These are phyloP conservation scores for Ceratobasidium sp. DNA, from an alignment of 1,284 basidiomycete species.

Conservation along the genomic window DNA sequence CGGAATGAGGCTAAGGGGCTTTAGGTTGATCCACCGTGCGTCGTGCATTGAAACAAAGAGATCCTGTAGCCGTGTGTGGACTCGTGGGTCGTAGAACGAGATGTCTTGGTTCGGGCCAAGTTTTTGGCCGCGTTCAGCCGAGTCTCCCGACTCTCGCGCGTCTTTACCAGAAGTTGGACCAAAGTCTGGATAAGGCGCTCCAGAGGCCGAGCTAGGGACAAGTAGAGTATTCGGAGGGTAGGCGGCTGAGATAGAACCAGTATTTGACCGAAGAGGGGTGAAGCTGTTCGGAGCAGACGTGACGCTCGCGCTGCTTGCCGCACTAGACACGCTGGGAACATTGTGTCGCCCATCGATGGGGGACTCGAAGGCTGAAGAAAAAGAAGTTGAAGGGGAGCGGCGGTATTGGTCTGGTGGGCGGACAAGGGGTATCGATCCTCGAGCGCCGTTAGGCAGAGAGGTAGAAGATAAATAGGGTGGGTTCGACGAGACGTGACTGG, in stretches of 20 bases:
- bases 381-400: constrained; percentile 40
- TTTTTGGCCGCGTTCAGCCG: background rate
- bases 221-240: constrained; percentile 8
- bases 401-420: constrained; percentile 39
- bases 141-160: constrained; percentile 34
- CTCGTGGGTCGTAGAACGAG: constrained; percentile 38
- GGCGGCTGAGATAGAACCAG: background rate
- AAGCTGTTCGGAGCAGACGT: background rate
- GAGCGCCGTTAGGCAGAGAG: constrained; percentile 17
- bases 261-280: background rate
- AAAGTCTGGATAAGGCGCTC: background rate
- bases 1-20: constrained; percentile 35
- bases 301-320: constrained; percentile 28
- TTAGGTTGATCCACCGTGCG: constrained; percentile 43
- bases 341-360: constrained; percentile 31
- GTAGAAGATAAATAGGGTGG: constrained; percentile 38
- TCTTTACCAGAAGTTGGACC: constrained; percentile 8
- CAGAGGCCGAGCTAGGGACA: constrained; percentile 17
- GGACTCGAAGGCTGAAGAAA: constrained; percentile 33
- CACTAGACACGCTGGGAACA: constrained; percentile 26
- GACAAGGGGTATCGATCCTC: constrained; percentile 4
- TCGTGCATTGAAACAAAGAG: constrained; percentile 36
- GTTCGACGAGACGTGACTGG: constrained; percentile 6
- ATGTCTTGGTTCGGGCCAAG: constrained; percentile 7
- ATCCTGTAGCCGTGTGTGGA: constrained; percentile 27